phyloP scores from a whole-genome alignment of 2,329 filamentous ascomycete species.

The Talaromyces rugulosus region DNA sequence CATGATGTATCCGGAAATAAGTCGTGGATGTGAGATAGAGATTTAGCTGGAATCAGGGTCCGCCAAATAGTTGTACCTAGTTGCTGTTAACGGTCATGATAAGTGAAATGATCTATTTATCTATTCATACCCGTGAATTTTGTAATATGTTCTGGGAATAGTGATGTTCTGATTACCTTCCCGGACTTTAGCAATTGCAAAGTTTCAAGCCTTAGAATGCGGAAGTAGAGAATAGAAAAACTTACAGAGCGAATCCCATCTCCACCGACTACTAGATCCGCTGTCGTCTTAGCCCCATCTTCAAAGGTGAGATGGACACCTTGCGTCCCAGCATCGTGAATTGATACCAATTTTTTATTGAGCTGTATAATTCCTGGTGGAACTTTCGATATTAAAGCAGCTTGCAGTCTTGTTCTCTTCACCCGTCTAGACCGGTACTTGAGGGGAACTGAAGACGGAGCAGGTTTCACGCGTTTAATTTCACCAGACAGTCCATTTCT shows the following conservation, averaged over 20 bases:
- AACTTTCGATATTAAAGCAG: conserved; percentile 1
- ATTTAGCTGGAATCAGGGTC: not conserved
- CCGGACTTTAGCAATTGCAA: not conserved
- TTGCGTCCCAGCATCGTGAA: not conserved
- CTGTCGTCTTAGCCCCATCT: not conserved
- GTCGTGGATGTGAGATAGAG: not conserved
- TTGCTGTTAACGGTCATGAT: not conserved
- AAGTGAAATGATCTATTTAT: not conserved
- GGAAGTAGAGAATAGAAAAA: not conserved
- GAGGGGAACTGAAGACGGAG: not conserved
- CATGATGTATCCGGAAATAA: conserved; percentile 2
- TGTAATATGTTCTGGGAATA: conserved; percentile 2
- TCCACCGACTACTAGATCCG: conserved; percentile 2
- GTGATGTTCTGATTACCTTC: not conserved
- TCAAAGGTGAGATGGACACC: not conserved
- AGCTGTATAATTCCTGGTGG: conserved; percentile 1
- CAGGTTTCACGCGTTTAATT: not conserved
- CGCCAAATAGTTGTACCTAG: conserved; percentile 5
- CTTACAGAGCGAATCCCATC: conserved; percentile 5
- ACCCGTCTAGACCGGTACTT: conserved; percentile 4
- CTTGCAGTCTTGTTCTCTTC: conserved; percentile 2
- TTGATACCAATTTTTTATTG: conserved; percentile 4
- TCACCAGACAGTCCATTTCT: conserved; percentile 3
- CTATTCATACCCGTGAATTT: not conserved
- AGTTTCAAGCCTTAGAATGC: not conserved